Evolutionary conservation across 1,284 basidiomycete genomes (phyloP).

Genomic region (Lignosus rhinocerotis): DNA sequence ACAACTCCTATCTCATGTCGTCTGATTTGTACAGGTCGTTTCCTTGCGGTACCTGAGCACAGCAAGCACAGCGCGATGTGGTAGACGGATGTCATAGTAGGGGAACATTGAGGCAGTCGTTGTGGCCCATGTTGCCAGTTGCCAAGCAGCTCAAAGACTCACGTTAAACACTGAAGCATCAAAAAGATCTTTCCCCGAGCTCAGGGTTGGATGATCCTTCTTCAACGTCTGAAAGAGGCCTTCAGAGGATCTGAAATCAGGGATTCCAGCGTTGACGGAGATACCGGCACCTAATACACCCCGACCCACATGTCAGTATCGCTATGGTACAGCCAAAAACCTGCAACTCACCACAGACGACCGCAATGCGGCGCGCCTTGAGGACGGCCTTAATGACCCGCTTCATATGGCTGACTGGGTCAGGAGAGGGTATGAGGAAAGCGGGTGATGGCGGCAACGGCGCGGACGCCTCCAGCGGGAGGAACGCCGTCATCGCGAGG

Average conservation of each 20-base stretch:
- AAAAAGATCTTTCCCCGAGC: slow-evolving; percentile 87
- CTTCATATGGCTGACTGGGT: slow-evolving; percentile 44
- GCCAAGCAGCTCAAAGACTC: slow-evolving; percentile 37
- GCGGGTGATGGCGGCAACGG: slow-evolving; percentile 33
- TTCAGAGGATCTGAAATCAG: slow-evolving; percentile 86
- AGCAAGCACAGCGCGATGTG: neutral
- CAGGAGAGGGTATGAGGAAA: slow-evolving; percentile 40
- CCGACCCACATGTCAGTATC: slow-evolving; percentile 12
- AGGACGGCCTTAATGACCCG: slow-evolving; percentile 65
- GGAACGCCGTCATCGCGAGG: slow-evolving; percentile 35
- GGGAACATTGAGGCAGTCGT: neutral
- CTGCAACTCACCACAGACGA: slow-evolving; percentile 74
- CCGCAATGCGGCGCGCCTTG: slow-evolving; percentile 80
- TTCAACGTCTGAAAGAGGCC: slow-evolving; percentile 84
- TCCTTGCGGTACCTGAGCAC: neutral
- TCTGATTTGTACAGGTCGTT: neutral
- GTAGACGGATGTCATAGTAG: neutral
- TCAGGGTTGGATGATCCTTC: slow-evolving; percentile 73
- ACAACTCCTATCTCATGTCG: neutral
- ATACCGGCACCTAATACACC: slow-evolving; percentile 82
- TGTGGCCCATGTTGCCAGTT: neutral
- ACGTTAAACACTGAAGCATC: slow-evolving; percentile 90
- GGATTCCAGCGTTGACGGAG: slow-evolving; percentile 88
- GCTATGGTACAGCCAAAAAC: slow-evolving; percentile 5
- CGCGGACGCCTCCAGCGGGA: slow-evolving; percentile 36